These are phyloP conservation scores for Zoysia pacifica DNA, from an alignment of 176 grass and related monocot species.

Conservation along the genomic window DNA sequence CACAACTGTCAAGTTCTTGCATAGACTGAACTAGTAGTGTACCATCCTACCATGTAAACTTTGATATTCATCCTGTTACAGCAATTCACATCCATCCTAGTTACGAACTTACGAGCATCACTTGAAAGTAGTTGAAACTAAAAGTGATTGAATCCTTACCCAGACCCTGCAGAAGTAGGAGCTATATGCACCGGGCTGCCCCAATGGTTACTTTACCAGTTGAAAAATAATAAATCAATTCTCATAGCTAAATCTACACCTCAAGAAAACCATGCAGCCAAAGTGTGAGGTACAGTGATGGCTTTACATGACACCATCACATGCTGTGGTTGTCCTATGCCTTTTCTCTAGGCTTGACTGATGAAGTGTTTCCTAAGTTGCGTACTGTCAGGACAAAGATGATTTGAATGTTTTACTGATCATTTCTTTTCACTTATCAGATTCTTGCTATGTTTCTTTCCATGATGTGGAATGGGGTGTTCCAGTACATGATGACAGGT, in stretches of 20 bases:
- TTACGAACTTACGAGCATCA: background rate
- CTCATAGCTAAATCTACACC: constrained; percentile 25
- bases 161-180: too few species aligned
- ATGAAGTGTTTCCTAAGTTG: constrained; percentile 55
- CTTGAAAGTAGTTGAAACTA: background rate
- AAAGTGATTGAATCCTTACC: too few species aligned
- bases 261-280: constrained; percentile 26
- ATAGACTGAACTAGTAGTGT: background rate
- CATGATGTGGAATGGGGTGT: constrained; percentile 99
- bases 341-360: constrained; percentile 32
- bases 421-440: constrained; percentile 48
- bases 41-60: background rate
- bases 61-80: constrained; percentile 10
- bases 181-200: too few species aligned
- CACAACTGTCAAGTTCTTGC: background rate
- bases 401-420: constrained; percentile 15
- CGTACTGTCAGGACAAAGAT: constrained; percentile 38
- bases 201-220: constrained; percentile 9
- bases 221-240: constrained; percentile 18
- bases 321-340: constrained; percentile 40
- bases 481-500: constrained; percentile 87
- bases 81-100: background rate
- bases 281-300: constrained; percentile 34
- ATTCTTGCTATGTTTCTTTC: constrained; percentile 75
- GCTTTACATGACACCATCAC: constrained; percentile 43